Evolutionary conservation across 176 grass and related monocot genomes (phyloP), one percentile per base, ranked within the genome.

Genomic region (Pharus latifolius): DNA sequence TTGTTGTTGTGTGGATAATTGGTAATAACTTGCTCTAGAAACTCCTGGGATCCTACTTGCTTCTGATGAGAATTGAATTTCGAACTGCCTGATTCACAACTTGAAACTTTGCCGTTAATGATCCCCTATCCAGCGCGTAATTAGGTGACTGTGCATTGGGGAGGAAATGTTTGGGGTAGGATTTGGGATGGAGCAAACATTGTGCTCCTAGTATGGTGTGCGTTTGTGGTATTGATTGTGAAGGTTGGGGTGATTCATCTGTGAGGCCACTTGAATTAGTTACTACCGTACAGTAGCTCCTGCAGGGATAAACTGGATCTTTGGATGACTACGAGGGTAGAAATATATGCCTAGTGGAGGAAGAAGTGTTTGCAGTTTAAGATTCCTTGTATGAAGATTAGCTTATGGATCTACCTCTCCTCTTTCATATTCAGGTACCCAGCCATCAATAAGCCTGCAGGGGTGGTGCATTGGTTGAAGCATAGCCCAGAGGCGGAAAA

Each of bases 371-470:
- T 75, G 22, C 24, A 67, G n/a, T 41, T n/a, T 47, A 43, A 38
- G 29, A 43, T 63, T 33, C 64, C 26, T 43, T 63, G 20, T 52
- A 42, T 32, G 31, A 6, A 55, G 42, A 7, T 71, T 31, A 17
- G 1, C 49, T 70, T 74, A 50, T 28, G 25, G 45, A 1, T 13
- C 31, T 24, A 64, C 3, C 15, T 48, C 31, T 25, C 54, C 37
- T 76, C 73, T 89, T 40, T 40, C 24, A 2, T 75, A 48, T 49
- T 63, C 52, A 99, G 95, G 95, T 99, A 99, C 75, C 95, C 90
- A 2, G 95, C 90, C 63, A 88, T 94, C 65, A 99, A 99, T 74
- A 99, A 99, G 69, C 95, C 90, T 28, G 90, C 84, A 60, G 95
- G 90, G 33, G 79, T 99, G 78, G 44, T 94, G 7, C 90, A 94